Evolutionary conservation across 177 flowering plant genomes (phyloP).

Genomic region (Vitis hybrid): DNA sequence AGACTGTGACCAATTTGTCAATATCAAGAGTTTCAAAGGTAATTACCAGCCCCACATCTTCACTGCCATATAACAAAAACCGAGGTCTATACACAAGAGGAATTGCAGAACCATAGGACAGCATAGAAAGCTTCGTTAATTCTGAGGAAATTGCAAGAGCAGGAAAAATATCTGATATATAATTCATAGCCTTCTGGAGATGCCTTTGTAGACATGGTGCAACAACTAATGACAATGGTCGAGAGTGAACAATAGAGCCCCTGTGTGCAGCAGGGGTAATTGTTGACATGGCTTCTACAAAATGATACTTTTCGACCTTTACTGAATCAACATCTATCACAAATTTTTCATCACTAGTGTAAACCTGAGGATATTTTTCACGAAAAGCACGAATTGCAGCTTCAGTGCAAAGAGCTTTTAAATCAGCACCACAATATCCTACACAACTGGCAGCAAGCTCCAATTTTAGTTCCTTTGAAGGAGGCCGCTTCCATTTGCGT

Average conservation of each 20-base stretch:
- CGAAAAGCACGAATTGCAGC: conserved; percentile 99
- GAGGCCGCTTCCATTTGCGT: conserved; percentile 95
- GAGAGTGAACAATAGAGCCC: conserved; percentile 89
- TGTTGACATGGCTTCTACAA: conserved; percentile 91
- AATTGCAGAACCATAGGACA: conserved; percentile 82
- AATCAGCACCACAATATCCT: conserved; percentile 98
- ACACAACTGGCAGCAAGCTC: conserved; percentile 99
- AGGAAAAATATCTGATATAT: conserved; percentile 72
- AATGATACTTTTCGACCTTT: conserved; percentile 82
- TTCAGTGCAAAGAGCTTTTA: conserved; percentile 96
- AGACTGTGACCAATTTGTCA: conserved; percentile 1
- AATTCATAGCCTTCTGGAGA: conserved; percentile 66
- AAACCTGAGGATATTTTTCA: conserved; percentile 98
- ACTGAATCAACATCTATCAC: conserved; percentile 93
- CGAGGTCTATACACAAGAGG: conserved; percentile 96
- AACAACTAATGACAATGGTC: conserved; percentile 89
- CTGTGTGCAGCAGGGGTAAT: conserved; percentile 99
- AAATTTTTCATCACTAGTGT: conserved; percentile 97
- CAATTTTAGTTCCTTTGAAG: conserved; percentile 69
- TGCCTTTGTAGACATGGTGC: conserved; percentile 79
- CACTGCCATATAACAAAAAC: conserved; percentile 75
- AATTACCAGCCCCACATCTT: conserved; percentile 89
- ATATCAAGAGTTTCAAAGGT: conserved; percentile 21
- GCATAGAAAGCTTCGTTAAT: conserved; percentile 59
- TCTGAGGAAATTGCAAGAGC: conserved; percentile 56